These are phyloP conservation scores for Penicillium subrubescens DNA, from an alignment of 495 filamentous ascomycete genomes.

Conservation along the genomic window DNA sequence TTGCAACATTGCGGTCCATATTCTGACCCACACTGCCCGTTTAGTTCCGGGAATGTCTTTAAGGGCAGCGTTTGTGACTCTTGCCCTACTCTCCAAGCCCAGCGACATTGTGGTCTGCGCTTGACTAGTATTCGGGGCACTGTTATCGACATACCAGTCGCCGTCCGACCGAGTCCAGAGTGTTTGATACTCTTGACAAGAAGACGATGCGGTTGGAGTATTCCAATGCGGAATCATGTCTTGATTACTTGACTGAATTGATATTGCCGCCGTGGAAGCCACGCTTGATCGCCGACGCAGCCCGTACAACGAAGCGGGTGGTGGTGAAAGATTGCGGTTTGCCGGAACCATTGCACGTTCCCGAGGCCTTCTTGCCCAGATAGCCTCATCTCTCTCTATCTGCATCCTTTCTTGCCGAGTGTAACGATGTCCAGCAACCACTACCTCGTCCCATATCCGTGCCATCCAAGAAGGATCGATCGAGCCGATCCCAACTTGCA, in stretches of 20 bases:
- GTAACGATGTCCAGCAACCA: conserved; percentile 8
- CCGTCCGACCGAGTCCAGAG: conserved; percentile 13
- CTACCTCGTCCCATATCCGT: conserved; percentile 7
- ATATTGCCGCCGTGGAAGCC: background rate
- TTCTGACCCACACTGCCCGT: background rate
- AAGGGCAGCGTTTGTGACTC: background rate
- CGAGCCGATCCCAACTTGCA: background rate
- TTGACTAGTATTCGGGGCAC: background rate
- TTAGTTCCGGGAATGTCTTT: background rate
- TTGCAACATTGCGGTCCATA: background rate
- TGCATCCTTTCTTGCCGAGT: conserved; percentile 2
- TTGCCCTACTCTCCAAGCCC: background rate
- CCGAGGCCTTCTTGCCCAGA: conserved; percentile 1
- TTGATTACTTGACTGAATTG: background rate
- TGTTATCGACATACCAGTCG: conserved; percentile 9
- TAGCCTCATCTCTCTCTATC: conserved; percentile 6
- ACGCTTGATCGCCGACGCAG: conserved; percentile 4
- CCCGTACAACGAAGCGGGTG: conserved; percentile 3
- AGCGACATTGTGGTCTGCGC: background rate
- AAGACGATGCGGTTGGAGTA: background rate
- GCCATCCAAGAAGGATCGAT: conserved; percentile 10
- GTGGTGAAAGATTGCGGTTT: conserved; percentile 6
- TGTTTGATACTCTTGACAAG: background rate
- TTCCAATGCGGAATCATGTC: background rate
- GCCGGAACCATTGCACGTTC: conserved; percentile 1